phyloP scores from a whole-genome alignment of 2,329 filamentous ascomycete genomes.

The Hirsutella rhossiliensis region DNA sequence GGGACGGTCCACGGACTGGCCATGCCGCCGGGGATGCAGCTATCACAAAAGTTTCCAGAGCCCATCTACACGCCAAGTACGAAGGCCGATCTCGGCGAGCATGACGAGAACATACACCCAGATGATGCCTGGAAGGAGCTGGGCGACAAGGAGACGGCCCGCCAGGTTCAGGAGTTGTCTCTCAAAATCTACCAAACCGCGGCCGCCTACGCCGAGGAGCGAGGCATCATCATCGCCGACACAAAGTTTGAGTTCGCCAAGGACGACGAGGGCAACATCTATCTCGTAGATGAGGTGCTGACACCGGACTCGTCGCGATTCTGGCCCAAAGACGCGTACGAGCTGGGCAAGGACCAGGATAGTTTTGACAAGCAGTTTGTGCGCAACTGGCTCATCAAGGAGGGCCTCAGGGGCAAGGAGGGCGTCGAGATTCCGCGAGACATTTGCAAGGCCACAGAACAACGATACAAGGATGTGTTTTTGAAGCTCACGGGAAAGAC shows the following conservation, averaged over 20 bases:
- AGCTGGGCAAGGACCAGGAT: conserved; percentile 60
- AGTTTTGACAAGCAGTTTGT: conserved; percentile 86
- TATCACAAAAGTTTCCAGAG: conserved; percentile 56
- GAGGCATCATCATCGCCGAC: conserved; percentile 27
- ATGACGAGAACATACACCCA: conserved; percentile 77
- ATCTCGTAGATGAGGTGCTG: conserved; percentile 65
- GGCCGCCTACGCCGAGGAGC: conserved; percentile 43
- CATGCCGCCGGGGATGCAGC: conserved; percentile 54
- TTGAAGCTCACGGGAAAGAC: conserved; percentile 47
- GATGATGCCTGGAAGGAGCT: conserved; percentile 41
- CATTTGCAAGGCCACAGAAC: conserved; percentile 7
- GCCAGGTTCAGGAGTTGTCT: conserved; percentile 17
- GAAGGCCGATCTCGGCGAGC: conserved; percentile 67
- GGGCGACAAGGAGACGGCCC: conserved; percentile 19
- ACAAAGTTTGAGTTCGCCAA: conserved; percentile 36
- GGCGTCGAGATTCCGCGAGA: conserved; percentile 50
- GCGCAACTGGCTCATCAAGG: conserved; percentile 65
- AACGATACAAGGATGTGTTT: conserved; percentile 12
- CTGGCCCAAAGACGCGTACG: conserved; percentile 58
- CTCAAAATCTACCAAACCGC: conserved; percentile 28
- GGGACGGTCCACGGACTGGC: conserved; percentile 73
- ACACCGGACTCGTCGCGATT: conserved; percentile 79
- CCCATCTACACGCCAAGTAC: conserved; percentile 63
- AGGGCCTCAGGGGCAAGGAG: conserved; percentile 46
- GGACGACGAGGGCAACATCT: conserved; percentile 33